Percentiles rank a stretch among this genome's conserved stretches.
Conservation (phyloP, 2,329 filamentous ascomycete genomes). For the Paramyrothecium roridum region DNA sequence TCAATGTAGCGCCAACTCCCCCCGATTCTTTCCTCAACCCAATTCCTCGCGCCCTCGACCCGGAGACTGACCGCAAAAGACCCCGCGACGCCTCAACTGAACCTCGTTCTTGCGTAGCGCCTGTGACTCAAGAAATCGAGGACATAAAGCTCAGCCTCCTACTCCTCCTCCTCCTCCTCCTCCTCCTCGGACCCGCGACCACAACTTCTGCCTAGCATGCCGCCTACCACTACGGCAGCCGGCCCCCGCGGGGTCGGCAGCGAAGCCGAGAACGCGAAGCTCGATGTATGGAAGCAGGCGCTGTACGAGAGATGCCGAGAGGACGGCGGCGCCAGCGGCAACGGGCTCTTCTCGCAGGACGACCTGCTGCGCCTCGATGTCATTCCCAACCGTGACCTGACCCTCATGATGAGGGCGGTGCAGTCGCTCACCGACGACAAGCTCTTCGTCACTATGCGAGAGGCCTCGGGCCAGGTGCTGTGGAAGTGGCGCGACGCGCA, state of each 20-base stretch:
- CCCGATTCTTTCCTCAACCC: constrained; percentile 14
- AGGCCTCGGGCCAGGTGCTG: constrained; percentile 34
- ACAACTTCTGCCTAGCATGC: constrained; percentile 15
- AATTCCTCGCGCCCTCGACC: constrained; percentile 2
- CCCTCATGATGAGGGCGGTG: constrained; percentile 52
- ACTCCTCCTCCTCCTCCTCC: not conserved
- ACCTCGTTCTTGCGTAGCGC: not conserved
- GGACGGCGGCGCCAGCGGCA: constrained; percentile 40
- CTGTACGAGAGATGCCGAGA: constrained; percentile 55
- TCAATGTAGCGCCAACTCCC: constrained; percentile 21
- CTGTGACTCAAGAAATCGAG: not conserved
- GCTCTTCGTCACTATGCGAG: constrained; percentile 47
- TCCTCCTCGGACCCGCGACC: not conserved
- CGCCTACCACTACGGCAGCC: constrained; percentile 18
- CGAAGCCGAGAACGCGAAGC: constrained; percentile 37
- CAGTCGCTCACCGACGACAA: constrained; percentile 59
- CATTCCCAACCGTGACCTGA: constrained; percentile 53
- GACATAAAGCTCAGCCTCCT: not conserved
- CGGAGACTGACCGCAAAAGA: not conserved
- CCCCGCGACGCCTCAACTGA: not conserved
- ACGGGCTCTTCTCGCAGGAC: constrained; percentile 50
- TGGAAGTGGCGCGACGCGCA: constrained; percentile 59
- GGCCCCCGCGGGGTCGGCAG: constrained; percentile 2
- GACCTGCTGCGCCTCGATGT: constrained; percentile 56
- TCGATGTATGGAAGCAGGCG: constrained; percentile 50